Percentiles rank a stretch among this genome's conserved stretches.
Evolutionary conservation across 768 basidiomycete genomes (phyloP).

Genomic region (Cyathus striatus): DNA sequence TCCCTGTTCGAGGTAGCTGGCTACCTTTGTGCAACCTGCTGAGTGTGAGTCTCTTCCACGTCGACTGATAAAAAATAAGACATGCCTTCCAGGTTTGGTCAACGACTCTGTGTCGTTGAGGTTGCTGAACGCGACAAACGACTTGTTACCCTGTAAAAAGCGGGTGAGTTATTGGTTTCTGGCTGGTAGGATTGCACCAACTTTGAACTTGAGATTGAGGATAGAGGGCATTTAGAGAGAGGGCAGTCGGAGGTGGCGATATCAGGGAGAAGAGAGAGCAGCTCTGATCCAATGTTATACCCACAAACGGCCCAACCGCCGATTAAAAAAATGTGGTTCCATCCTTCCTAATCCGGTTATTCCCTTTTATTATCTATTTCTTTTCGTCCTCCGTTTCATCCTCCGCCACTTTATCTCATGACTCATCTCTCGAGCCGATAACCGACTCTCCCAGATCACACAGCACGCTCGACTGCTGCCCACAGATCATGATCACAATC

Average conservation of each 20-base stretch:
- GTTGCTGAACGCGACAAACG: constrained; percentile 90
- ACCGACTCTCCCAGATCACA: too few relatives aligned
- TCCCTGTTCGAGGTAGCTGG: constrained; percentile 86
- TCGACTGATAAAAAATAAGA: background rate
- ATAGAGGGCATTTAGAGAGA: constrained; percentile 67
- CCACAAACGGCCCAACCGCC: background rate
- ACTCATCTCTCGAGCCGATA: too few relatives aligned
- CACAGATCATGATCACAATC: too few relatives aligned
- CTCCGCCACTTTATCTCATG: background rate
- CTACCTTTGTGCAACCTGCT: constrained; percentile 87
- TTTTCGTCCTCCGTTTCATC: too few relatives aligned
- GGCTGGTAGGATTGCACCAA: constrained; percentile 27
- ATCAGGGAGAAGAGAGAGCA: constrained; percentile 8
- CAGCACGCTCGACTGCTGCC: too few relatives aligned
- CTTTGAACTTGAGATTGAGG: constrained; percentile 85
- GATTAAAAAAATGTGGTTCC: background rate
- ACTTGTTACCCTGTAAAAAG: constrained; percentile 76
- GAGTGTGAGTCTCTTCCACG: constrained; percentile 5
- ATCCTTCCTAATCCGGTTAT: background rate
- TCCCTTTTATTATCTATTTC: too few relatives aligned
- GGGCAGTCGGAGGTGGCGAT: constrained; percentile 1
- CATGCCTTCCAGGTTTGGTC: constrained; percentile 88
- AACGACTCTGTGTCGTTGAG: constrained; percentile 79
- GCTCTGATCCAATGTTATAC: background rate
- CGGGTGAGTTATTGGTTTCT: too few relatives aligned